Evolutionary conservation across 2,329 filamentous ascomycete species (phyloP).

Genomic region (Pyrenophora tritici-repentis): DNA sequence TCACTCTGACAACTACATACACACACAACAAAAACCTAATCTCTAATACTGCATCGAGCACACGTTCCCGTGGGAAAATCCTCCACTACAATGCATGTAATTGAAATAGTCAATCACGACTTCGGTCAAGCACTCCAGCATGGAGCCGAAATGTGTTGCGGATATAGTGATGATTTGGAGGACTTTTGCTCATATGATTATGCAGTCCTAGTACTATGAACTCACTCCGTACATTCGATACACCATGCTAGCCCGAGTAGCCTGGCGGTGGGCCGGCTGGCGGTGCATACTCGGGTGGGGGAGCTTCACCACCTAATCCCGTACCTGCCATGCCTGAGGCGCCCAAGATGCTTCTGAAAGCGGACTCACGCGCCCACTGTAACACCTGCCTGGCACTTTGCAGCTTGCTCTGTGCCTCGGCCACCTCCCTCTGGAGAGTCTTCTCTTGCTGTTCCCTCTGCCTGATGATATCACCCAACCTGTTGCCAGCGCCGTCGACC

Average conservation of each 20-base stretch:
- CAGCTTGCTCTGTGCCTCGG: slow-evolving; percentile 41
- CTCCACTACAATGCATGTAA: too few species aligned
- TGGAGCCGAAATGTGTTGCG: too few species aligned
- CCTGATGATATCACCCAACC: slow-evolving; percentile 43
- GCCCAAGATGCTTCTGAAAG: slow-evolving; percentile 44
- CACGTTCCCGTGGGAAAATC: too few species aligned
- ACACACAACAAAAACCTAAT: too few species aligned
- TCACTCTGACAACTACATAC: too few species aligned
- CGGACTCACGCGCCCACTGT: slow-evolving; percentile 53
- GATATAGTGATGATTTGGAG: too few species aligned
- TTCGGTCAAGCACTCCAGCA: too few species aligned
- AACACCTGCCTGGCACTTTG: slow-evolving; percentile 42
- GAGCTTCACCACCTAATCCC: slow-evolving; percentile 8
- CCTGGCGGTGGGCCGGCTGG: slow-evolving; percentile 9
- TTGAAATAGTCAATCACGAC: too few species aligned
- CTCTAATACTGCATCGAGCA: too few species aligned
- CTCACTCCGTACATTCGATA: too few species aligned
- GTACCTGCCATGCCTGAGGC: slow-evolving; percentile 15
- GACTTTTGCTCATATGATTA: too few species aligned
- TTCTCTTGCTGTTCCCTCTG: slow-evolving; percentile 38
- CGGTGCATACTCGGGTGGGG: slow-evolving; percentile 18
- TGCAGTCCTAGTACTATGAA: too few species aligned
- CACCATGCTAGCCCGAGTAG: neutral
- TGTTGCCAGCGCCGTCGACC: slow-evolving; percentile 25
- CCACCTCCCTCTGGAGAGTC: slow-evolving; percentile 28